Conservation (phyloP, 352 stramenopile species). For the Pythium aquatile region DNA sequence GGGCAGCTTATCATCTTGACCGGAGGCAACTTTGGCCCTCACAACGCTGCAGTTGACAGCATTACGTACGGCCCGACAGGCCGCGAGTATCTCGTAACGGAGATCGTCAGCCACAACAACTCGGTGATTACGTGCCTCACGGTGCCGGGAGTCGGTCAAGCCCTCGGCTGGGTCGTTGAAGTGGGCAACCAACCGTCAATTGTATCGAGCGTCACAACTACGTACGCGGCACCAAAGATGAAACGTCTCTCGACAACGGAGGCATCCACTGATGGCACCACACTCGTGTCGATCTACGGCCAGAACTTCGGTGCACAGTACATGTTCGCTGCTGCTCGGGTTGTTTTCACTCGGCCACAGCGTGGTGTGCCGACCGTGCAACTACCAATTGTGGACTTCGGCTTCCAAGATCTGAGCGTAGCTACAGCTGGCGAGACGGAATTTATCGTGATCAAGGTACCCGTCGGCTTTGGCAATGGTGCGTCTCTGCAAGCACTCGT, state of each 20-base stretch:
- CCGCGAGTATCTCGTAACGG: constrained; percentile 44
- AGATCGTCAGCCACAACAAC: constrained; percentile 52
- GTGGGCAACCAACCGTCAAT: constrained; percentile 55
- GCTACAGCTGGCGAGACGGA: constrained; percentile 22
- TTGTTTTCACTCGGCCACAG: constrained; percentile 49
- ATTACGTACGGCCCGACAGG: constrained; percentile 62
- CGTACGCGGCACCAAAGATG: constrained; percentile 47
- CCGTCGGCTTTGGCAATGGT: constrained; percentile 39
- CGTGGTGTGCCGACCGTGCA: constrained; percentile 29
- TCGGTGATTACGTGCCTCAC: constrained; percentile 53
- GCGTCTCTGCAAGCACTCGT: constrained; percentile 40
- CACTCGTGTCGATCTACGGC: constrained; percentile 44
- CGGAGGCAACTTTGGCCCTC: constrained; percentile 63
- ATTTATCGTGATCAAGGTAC: constrained; percentile 42
- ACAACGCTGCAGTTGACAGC: constrained; percentile 34
- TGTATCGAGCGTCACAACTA: constrained; percentile 36
- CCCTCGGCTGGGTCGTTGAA: constrained; percentile 52
- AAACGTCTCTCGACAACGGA: constrained; percentile 10
- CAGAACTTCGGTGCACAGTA: constrained; percentile 48
- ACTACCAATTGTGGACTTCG: constrained; percentile 44
- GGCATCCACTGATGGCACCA: constrained; percentile 42
- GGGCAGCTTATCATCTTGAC: constrained; percentile 39
- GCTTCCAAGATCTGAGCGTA: constrained; percentile 22
- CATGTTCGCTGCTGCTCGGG: constrained; percentile 36
- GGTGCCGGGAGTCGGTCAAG: constrained; percentile 43